Base-by-base conservation (phyloP, 1,139 yeast genomes). In the Hansenula lynferdii region DNA sequence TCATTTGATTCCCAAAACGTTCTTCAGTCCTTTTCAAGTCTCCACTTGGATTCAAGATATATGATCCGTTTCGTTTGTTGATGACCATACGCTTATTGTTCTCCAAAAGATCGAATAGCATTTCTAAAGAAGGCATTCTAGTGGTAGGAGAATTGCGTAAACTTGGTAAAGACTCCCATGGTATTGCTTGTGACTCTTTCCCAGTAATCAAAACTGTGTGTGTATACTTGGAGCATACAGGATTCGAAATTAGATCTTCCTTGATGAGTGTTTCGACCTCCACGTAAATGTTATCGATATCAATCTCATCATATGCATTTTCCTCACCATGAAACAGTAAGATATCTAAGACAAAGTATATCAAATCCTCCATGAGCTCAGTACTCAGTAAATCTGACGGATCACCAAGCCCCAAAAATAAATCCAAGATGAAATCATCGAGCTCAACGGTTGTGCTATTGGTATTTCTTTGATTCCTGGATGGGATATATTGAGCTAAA, bases 131-230 rank as follows among this genome's bases (percentile, higher is more conserved):
- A 0, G 96, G 95, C 56, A 89, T 75, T 43, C 97, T 67, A 0
- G 95, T 75, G 0, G 85, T 73, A 0, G 95, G 78, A 31, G 62
- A 64, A 0, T 56, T 54, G 35, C 73, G 60, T 41, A 90, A 57
- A 34, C 73, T 67, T 0, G 78, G 71, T 26, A 90, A 58, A 0
- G 89, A 80, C 54, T 92, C 98, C 97, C 97, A 92, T 0, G 97
- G 97, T 34, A 92, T 69, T 22, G 64, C 61, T 11, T 76, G 75
- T 49, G 94, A 80, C 8, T 65, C 64, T 32, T 79, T 69, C 34
- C 89, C 81, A 4, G 87, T 75, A 9, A 92, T 65, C 37, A 92
- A 62, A 3, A 90, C 77, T 2, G 81, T 65, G 57, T 89, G 97
- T 15, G 44, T 48, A 18, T 41, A 40, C 4, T 36, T 40, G 15